Evolutionary conservation across 352 stramenopile genomes (phyloP), one percentile per base, ranked within the genome.

Genomic region (Thalassiosira livingstoniorum): DNA sequence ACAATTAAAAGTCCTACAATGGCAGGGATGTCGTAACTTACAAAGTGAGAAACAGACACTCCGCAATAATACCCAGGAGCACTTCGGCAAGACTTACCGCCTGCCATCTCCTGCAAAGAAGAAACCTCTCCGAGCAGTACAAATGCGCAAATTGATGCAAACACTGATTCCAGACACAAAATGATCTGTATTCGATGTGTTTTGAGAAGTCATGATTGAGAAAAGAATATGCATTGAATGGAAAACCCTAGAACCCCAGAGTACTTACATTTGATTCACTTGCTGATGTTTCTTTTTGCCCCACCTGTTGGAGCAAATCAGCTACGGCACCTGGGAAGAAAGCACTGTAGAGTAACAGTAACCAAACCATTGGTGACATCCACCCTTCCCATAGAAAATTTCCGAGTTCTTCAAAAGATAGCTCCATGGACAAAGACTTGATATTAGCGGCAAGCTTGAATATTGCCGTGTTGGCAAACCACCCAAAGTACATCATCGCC

Each of bases 201-300:
- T n/a, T n/a, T n/a, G n/a, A n/a, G n/a, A n/a, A n/a, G n/a, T n/a
- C n/a, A n/a, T n/a, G n/a, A n/a, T n/a, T n/a, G n/a, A n/a, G n/a
- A n/a, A n/a, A n/a, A n/a, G n/a, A n/a, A n/a, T n/a, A n/a, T n/a
- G n/a, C n/a, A n/a, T n/a, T n/a, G n/a, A n/a, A n/a, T n/a, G n/a
- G n/a, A n/a, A n/a, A n/a, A n/a, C n/a, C n/a, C n/a, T n/a, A n/a
- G n/a, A n/a, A n/a, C n/a, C n/a, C n/a, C n/a, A n/a, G n/a, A n/a
- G n/a, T n/a, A n/a, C n/a, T n/a, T n/a, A n/a, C n/a, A 72, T 92
- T 92, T 18, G 87, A 87, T 70, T 90, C 87, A 21, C 70, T 86
- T 21, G 87, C 83, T 3, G 71, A 75, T n/a, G 83, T 76, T 29
- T 82, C 32, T 55, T 75, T 76, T 71, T 90, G 87, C 25, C 75